Conservation (phyloP, 2,329 filamentous ascomycete species). For the Stachybotrys elegans region DNA sequence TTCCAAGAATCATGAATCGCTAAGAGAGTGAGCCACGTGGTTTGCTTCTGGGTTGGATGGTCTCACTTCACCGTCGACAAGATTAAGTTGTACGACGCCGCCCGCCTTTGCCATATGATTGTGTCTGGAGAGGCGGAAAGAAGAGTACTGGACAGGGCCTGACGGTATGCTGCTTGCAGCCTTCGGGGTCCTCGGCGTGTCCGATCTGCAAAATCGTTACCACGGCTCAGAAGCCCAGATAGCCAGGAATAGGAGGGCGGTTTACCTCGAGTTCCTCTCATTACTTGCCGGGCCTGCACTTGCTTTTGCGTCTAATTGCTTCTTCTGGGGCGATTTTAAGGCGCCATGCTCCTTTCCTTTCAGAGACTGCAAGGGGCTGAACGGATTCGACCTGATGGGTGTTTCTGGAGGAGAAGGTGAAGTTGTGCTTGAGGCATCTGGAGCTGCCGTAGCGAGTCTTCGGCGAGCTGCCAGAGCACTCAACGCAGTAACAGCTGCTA, state of each 20-base stretch:
- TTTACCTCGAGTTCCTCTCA: no score
- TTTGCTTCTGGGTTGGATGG: no score
- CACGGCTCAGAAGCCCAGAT: no score
- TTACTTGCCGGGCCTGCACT: no score
- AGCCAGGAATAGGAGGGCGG: no score
- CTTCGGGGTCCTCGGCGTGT: no score
- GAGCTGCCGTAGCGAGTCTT: conserved; percentile 14
- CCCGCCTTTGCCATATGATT: conserved; percentile 35
- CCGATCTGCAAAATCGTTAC: no score
- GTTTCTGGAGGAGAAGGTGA: background rate
- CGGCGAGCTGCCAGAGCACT: conserved; percentile 31
- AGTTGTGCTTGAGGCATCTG: background rate
- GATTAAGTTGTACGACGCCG: conserved; percentile 34
- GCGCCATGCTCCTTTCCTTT: conserved; percentile 1
- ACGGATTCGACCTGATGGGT: conserved; percentile 7
- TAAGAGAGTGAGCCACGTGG: conserved; percentile 28
- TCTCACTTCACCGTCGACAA: conserved; percentile 46
- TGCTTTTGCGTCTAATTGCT: no score
- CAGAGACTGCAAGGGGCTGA: background rate
- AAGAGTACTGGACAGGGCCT: conserved; percentile 37
- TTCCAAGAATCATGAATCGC: conserved; percentile 61
- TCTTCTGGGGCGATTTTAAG: background rate
- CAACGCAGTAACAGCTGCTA: conserved; percentile 23
- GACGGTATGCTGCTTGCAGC: no score
- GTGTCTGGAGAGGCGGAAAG: conserved; percentile 39